Base-by-base conservation (phyloP, 2,329 filamentous ascomycete genomes). In the Purpureocillium takamizusanense region DNA sequence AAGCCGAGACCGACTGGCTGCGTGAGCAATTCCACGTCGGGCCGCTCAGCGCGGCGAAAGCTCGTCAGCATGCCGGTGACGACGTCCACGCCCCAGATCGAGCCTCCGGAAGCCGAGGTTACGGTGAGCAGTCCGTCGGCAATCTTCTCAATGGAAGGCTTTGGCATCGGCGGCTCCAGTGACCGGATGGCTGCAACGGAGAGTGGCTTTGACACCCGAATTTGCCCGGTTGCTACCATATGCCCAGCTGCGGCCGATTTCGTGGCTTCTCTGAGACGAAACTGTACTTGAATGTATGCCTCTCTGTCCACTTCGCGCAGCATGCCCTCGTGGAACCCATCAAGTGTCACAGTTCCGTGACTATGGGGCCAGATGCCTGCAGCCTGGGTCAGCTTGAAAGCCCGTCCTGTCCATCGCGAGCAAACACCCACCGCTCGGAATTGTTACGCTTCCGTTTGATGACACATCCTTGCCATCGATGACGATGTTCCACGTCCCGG, bases 221-320 rank as follows among this genome's bases (percentile, higher is more conserved):
- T 37, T 44, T 74, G 62, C 14, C 66, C 68, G 37, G 68, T 71
- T 6, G 74, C 71, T 25, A 78, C 60, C 31, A 70, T 61, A 39
- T 75, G 70, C 6, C 71, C 64, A 0, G 65, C 58, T 1, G 63
- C 42, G 33, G 68, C 65, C 79, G 78, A 83, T 29, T 55, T 54
- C 1, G 69, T 67, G 35, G 58, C 48, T 27, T 61, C 36, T 30
- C 59, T 59, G 13, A 70, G 53, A 8, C 52, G 54, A 50, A 79
- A 73, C 36, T 58, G 58, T 31, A 80, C 42, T 14, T 65, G 62
- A 12, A 79, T 53, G 53, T 71, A 74, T 1, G 60, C 54, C 38
- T 73, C 68, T 1, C 51, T 46, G 8, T 41, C 38, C n/a, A 50
- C 40, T 8, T 48, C 50, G 16, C 45, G 40, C 9, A 50, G 17